Conservation (phyloP, 2,329 filamentous ascomycete species). For the Monosporascus sp. region DNA sequence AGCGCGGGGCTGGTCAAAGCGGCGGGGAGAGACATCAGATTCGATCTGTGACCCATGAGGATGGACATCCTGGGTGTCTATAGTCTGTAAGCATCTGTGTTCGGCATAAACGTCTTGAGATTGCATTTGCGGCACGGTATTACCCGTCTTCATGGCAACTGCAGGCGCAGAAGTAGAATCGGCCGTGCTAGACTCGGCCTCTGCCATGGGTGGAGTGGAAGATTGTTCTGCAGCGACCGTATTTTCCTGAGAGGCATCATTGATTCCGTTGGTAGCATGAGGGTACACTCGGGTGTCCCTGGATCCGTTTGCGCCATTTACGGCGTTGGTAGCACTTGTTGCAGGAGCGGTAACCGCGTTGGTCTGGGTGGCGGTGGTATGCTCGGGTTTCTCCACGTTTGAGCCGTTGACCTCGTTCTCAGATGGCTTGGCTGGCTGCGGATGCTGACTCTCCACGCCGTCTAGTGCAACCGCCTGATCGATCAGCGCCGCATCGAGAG, state of each 20-base stretch:
- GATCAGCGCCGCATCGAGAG: conserved; percentile 26
- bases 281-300: not conserved
- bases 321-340: conserved; percentile 1
- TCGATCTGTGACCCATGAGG: conserved; percentile 14
- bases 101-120: conserved; percentile 3
- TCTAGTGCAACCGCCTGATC: conserved; percentile 11
- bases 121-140: conserved; percentile 3
- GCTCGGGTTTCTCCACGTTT: conserved; percentile 20
- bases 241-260: not conserved
- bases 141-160: conserved; percentile 13
- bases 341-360: not conserved
- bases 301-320: conserved; percentile 4
- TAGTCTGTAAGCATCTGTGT: conserved; percentile 14
- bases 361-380: conserved; percentile 4
- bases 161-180: conserved; percentile 4
- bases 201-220: conserved; percentile 4
- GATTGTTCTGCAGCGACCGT: not conserved
- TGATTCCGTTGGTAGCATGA: conserved; percentile 6
- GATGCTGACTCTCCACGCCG: conserved; percentile 4
- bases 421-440: conserved; percentile 14
- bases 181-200: conserved; percentile 3
- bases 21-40: conserved; percentile 14
- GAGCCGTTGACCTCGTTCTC: conserved; percentile 17
- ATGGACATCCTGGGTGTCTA: conserved; percentile 11
- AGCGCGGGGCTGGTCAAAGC: conserved; percentile 12